phyloP scores from a whole-genome alignment of 2,329 filamentous ascomycete species.

The Colletotrichum echinochloae region DNA sequence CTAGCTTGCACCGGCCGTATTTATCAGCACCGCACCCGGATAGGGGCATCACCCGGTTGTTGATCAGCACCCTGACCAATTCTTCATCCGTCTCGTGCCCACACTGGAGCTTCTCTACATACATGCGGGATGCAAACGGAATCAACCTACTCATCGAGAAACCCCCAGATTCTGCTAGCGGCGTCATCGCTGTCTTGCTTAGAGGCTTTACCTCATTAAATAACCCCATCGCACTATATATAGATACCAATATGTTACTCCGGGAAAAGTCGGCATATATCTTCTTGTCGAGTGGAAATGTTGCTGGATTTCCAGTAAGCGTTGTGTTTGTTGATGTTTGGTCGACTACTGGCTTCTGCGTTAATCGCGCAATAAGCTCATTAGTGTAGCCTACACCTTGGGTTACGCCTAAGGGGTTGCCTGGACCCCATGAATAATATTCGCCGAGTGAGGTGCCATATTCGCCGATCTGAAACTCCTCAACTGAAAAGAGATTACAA shows the following conservation, averaged over 20 bases:
- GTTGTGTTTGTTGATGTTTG: conserved; percentile 82
- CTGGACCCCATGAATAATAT: conserved; percentile 85
- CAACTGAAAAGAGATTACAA: conserved; percentile 77
- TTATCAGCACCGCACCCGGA: conserved; percentile 76
- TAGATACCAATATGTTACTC: conserved; percentile 85
- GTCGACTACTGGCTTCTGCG: conserved; percentile 75
- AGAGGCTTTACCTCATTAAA: conserved; percentile 74
- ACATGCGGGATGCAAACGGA: conserved; percentile 86
- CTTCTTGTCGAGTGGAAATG: conserved; percentile 77
- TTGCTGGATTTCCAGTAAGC: conserved; percentile 72
- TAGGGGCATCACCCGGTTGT: conserved; percentile 83
- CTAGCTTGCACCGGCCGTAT: conserved; percentile 77
- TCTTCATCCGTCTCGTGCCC: conserved; percentile 61
- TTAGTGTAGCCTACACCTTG: conserved; percentile 91
- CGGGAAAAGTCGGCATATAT: conserved; percentile 93
- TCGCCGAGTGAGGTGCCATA: conserved; percentile 85
- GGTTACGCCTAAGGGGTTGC: conserved; percentile 82
- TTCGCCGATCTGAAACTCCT: conserved; percentile 83
- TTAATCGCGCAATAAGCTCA: conserved; percentile 86
- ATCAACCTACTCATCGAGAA: conserved; percentile 84
- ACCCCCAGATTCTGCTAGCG: conserved; percentile 66
- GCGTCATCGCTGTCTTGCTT: conserved; percentile 61
- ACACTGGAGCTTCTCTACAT: conserved; percentile 90
- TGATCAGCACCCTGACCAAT: conserved; percentile 82
- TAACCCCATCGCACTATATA: conserved; percentile 82